phyloP scores from a whole-genome alignment of 306 rosid genomes.

The Fagus crenata region DNA sequence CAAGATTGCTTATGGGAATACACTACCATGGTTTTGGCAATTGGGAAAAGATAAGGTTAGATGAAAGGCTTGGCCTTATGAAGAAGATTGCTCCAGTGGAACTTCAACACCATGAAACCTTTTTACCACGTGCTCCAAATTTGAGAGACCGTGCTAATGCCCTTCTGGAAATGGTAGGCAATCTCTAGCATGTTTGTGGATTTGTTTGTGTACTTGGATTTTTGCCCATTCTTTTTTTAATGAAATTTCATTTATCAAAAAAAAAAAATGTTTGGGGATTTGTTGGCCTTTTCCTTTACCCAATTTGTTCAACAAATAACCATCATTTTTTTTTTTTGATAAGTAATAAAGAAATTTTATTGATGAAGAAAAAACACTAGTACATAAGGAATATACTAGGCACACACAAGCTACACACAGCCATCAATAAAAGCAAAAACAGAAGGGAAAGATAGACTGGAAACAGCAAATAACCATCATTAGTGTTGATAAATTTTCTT shows the following conservation, averaged over 20 bases:
- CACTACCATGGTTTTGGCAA: conserved; percentile 92
- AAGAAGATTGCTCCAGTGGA: conserved; percentile 98
- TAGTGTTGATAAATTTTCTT: background rate
- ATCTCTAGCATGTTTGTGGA: conserved; percentile 14
- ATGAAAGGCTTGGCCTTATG: conserved; percentile 85
- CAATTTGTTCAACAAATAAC: background rate
- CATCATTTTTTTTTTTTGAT: no score
- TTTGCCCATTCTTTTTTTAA: no score
- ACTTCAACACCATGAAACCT: conserved; percentile 98
- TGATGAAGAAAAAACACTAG: no score
- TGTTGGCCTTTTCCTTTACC: background rate
- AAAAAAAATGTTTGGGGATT: background rate
- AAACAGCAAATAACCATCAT: background rate
- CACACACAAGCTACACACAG: no score
- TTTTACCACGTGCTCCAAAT: conserved; percentile 98
- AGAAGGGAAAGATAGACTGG: no score
- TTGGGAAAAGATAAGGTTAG: conserved; percentile 95
- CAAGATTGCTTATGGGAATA: conserved; percentile 94
- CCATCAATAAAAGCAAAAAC: no score
- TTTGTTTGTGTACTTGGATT: no score
- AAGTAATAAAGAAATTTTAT: no score
- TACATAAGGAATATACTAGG: no score
- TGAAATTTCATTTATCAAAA: no score
- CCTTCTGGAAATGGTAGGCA: conserved; percentile 85
- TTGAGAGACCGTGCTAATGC: conserved; percentile 98